phyloP scores from a whole-genome alignment of 2,329 filamentous ascomycete genomes.

The Xylariaceae sp. region DNA sequence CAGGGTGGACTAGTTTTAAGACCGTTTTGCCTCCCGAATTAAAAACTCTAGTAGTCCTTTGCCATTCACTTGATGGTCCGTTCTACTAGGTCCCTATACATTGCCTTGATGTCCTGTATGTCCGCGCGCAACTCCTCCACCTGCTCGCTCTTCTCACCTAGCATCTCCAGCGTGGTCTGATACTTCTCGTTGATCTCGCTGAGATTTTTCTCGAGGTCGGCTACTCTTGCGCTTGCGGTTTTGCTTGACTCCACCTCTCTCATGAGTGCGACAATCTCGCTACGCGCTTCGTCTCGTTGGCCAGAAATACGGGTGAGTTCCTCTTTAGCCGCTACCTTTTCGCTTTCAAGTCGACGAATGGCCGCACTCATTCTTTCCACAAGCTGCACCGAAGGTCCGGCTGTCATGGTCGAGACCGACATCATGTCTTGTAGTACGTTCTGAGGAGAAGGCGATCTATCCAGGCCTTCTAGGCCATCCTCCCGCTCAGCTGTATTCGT shows the following conservation, averaged over 20 bases:
- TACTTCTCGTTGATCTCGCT: slow-evolving; percentile 68
- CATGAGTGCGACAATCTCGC: slow-evolving; percentile 87
- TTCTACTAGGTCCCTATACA: slow-evolving; percentile 90
- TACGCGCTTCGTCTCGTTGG: slow-evolving; percentile 89
- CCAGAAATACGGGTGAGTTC: slow-evolving; percentile 71
- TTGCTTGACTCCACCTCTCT: slow-evolving; percentile 72
- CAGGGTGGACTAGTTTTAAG: slow-evolving; percentile 3
- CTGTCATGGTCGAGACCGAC: slow-evolving; percentile 81
- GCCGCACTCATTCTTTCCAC: slow-evolving; percentile 95
- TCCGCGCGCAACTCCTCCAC: slow-evolving; percentile 88
- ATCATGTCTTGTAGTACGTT: slow-evolving; percentile 77
- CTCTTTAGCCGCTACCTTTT: slow-evolving; percentile 84
- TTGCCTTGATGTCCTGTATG: slow-evolving; percentile 87
- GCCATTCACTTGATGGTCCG: slow-evolving; percentile 61
- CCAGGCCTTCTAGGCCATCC: slow-evolving; percentile 48
- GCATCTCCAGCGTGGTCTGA: slow-evolving; percentile 84
- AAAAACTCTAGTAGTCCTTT: slow-evolving; percentile 7
- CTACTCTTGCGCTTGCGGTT: slow-evolving; percentile 52
- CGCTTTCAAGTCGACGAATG: slow-evolving; percentile 82
- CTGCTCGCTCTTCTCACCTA: slow-evolving; percentile 94
- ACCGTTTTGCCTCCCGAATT: slow-evolving; percentile 6
- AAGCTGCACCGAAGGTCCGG: slow-evolving; percentile 87
- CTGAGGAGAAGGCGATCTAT: slow-evolving; percentile 55
- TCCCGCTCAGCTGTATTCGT: slow-evolving; percentile 43
- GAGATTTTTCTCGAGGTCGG: slow-evolving; percentile 62